Evolutionary conservation across 1,284 basidiomycete genomes (phyloP), one percentile per base, ranked within the genome.

Genomic region (Dichomitus squalens): DNA sequence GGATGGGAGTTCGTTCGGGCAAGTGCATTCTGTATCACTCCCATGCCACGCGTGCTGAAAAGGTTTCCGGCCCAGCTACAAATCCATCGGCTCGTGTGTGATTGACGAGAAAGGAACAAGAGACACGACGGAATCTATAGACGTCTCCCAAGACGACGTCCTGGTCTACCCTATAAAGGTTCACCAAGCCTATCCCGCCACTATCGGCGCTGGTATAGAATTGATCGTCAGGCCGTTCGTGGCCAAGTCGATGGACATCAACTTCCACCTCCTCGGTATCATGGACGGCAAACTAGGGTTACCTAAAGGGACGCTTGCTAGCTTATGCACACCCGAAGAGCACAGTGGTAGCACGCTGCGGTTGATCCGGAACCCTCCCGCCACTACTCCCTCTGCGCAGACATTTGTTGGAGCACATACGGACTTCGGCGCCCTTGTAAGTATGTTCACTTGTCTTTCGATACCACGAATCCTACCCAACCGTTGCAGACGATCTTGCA

Each of bases 401-500:
- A 59, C 58, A 0, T 64, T 67, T 21, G 39, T 71, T 18, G 66
- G 63, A 5, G 64, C 68, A 1, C 72, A 72, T 53, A 74, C 73
- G 0, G 73, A 75, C 50, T 74, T 72, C 46, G 73, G 73, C 4
- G 70, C 70, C 23, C 58, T 66, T 60, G 68, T 69, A 44, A 34
- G 65, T 49, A 47, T 20, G 21, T 46, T 14, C 7, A 18, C 5
- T 11, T 27, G 6, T 40, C 6, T 2, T 27, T 16, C 0, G 9
- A 40, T 40, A 1, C 14, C 2, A 4, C 29, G 29, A 4, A 12
- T 4, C 9, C 36, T 2, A 20, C 12, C 6, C 16, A 20, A 7
- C 8, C 18, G 5, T 5, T 14, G 11, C 20, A 85, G 80, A 82
- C 85, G 0, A 83, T 88, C 70, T 73, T 88, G 41, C 84, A 87